phyloP scores from a whole-genome alignment of 192 early-diverging fungal species.

The Entrophospora sp. region DNA sequence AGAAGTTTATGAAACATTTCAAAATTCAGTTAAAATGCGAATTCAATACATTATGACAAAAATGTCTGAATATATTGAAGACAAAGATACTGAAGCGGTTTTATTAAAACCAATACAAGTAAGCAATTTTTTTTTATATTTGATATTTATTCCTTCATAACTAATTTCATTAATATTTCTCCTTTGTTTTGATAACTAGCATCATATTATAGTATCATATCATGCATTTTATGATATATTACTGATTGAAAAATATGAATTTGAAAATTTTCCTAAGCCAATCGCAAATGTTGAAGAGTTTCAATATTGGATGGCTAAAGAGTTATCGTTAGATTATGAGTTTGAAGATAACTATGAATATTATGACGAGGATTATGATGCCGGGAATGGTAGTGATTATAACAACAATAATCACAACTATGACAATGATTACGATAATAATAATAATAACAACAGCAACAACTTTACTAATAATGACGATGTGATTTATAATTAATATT shows the following conservation, averaged over 20 bases:
- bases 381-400: too few relatives aligned
- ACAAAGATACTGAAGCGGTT: constrained; percentile 65
- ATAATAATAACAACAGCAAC: too few relatives aligned
- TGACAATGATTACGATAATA: too few relatives aligned
- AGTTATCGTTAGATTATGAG: background rate
- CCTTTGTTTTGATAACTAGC: constrained; percentile 16
- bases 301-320: constrained; percentile 21
- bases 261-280: constrained; percentile 23
- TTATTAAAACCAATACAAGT: constrained; percentile 66
- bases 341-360: too few relatives aligned
- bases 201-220: constrained; percentile 41
- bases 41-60: constrained; percentile 46
- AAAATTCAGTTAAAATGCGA: constrained; percentile 37
- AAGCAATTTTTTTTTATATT: background rate
- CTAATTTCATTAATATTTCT: background rate
- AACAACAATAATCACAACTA: too few relatives aligned
- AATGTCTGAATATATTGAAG: constrained; percentile 64
- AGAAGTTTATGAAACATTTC: constrained; percentile 40
- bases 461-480: too few relatives aligned
- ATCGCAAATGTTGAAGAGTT: constrained; percentile 26
- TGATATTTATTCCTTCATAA: background rate
- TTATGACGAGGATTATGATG: too few relatives aligned
- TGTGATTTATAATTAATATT: too few relatives aligned
- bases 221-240: constrained; percentile 41
- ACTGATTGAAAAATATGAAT: constrained; percentile 24